These are phyloP conservation scores for Nakaseomyces uthaithaninus DNA, from an alignment of 1,139 yeast species.

Conservation along the genomic window DNA sequence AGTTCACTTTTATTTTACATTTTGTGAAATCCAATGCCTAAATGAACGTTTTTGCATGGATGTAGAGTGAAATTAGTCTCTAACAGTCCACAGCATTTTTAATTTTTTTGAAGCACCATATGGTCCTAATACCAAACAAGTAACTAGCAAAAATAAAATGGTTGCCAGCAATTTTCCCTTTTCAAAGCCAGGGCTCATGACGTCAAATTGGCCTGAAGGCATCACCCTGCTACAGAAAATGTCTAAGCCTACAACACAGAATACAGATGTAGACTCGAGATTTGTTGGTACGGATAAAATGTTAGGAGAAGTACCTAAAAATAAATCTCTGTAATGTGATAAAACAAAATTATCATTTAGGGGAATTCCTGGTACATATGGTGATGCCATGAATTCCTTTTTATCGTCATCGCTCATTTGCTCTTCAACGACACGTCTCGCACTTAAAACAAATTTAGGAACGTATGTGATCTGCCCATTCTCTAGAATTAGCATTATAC, in stretches of 20 bases:
- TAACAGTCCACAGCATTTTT: conserved; percentile 33
- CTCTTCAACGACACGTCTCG: conserved; percentile 52
- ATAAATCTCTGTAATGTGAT: conserved; percentile 35
- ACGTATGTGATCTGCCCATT: conserved; percentile 60
- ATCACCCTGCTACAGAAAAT: conserved; percentile 68
- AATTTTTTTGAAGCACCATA: conserved; percentile 46
- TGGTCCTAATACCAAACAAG: conserved; percentile 47
- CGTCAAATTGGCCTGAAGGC: conserved; percentile 82
- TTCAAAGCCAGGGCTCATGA: conserved; percentile 59
- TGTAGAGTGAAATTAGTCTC: conserved; percentile 12
- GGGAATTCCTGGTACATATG: conserved; percentile 58
- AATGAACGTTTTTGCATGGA: too few relatives aligned
- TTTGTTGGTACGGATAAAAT: conserved; percentile 56
- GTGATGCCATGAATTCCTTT: conserved; percentile 51
- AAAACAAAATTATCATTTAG: conserved; percentile 40
- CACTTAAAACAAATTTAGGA: conserved; percentile 56
- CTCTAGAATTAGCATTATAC: conserved; percentile 50
- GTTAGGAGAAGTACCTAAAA: conserved; percentile 19
- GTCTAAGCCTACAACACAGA: conserved; percentile 62
- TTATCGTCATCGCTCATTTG: conserved; percentile 48
- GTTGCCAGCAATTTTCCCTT: conserved; percentile 57
- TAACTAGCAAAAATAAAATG: conserved; percentile 43
- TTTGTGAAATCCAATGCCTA: too few relatives aligned
- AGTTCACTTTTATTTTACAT: too few relatives aligned
- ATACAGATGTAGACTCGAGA: conserved; percentile 71